Base-by-base conservation (phyloP, 495 filamentous ascomycete species). In the Cryomyces minteri region DNA sequence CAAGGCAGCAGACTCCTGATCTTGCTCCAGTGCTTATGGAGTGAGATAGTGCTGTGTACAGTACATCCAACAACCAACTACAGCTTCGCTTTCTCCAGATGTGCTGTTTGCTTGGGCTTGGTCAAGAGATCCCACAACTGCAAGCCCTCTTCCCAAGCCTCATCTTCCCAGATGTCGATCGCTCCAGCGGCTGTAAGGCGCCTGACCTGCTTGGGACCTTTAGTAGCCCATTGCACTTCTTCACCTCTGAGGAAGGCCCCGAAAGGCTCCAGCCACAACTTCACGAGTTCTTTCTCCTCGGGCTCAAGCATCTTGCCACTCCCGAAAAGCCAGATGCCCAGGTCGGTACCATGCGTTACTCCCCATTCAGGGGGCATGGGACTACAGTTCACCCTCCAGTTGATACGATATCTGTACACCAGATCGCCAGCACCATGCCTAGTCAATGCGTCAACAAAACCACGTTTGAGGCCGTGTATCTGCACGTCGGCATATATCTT, bases 271-370 rank as follows among this genome's bases (percentile, higher is more conserved):
- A 71, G 56, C 43, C 71, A 62, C 2, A 62, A 59, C 32, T 53
- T 46, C 5, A 68, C 51, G 9, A 67, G 28, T 14, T n/a, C 41
- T 55, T 69, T 69, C 58, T 77, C 73, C 40, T 47, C 37, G 7
- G 49, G 44, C 9, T 48, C 54, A 5, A 77, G 40, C 0, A 45
- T 32, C 38, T 59, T 51, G 14, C 69, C 69, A 55, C 70, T 65
- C 0, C 73, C 73, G 66, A 67, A 74, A 44, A 76, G 69, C 73
- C 73, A 77, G 18, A 74, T 61, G 41, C 65, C 56, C 58, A 70
- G 64, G 51, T 77, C 73, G 1, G 69, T 70, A 7, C 61, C 65
- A 51, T 77, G 73, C 32, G 71, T 75, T 9, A 72, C 73, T 5
- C 71, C 73, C 70, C 69, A 75, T 37, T 67, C 64, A 6, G 50